Evolutionary conservation across 331 rosid species (phyloP).

Genomic region (Quercus phellos): DNA sequence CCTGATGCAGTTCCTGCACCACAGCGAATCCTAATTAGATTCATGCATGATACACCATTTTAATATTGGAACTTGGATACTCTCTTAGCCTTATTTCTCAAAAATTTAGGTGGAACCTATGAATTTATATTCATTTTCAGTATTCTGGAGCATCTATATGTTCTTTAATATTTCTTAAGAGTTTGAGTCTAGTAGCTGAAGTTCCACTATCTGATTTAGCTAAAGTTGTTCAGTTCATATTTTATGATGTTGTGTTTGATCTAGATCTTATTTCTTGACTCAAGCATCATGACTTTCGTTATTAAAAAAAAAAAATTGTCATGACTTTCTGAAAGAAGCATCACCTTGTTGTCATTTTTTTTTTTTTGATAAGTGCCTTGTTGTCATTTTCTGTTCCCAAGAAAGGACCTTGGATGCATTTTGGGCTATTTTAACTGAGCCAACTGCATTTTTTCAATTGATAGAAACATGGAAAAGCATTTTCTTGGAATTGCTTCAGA

Average conservation of each 20-base stretch:
- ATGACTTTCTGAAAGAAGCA: neutral
- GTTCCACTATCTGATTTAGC: neutral
- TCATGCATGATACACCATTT: too few species aligned
- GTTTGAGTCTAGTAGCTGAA: neutral
- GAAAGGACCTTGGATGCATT: neutral
- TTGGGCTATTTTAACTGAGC: neutral
- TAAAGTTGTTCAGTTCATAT: neutral
- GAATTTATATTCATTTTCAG: neutral
- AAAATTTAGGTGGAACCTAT: neutral
- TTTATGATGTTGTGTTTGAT: neutral
- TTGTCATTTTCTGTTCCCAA: neutral
- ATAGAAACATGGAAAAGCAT: neutral
- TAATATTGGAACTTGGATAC: neutral
- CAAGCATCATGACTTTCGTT: neutral
- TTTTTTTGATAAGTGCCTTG: neutral
- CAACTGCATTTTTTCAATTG: neutral
- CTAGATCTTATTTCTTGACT: neutral
- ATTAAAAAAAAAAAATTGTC: too few species aligned
- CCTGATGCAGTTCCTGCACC: too few species aligned
- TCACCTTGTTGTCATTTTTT: neutral
- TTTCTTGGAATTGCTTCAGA: neutral
- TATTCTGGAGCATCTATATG: neutral
- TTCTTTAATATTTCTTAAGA: neutral
- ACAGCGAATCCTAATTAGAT: too few species aligned
- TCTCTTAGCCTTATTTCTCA: neutral